A percentile compares a stretch with the other conserved stretches of the same genome.
Evolutionary conservation across 441 rosid genomes (phyloP).

Genomic region (Croton setiger): DNA sequence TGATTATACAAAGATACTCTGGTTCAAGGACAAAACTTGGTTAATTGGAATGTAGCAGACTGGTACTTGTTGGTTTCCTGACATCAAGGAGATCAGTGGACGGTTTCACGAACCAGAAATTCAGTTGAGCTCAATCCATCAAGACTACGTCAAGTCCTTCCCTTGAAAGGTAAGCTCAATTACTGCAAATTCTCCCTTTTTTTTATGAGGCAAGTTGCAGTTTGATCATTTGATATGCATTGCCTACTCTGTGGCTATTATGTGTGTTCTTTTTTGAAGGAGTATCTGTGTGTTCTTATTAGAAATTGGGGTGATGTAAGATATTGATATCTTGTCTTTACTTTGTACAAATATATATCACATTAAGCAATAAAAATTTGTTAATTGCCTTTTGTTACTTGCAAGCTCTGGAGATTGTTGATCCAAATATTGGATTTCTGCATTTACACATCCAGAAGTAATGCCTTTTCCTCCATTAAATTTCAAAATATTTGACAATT

Average conservation of each 20-base stretch:
- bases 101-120: neutral
- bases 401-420: no score
- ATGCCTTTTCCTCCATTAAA: no score
- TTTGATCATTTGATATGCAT: neutral
- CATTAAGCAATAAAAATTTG: no score
- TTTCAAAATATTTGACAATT: constrained; percentile 33
- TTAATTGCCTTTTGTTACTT: no score
- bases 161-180: neutral
- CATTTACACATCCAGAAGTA: no score
- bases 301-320: no score
- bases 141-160: neutral
- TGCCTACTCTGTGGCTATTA: neutral
- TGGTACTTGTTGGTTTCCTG: neutral
- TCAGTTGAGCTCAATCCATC: neutral
- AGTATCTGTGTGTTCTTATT: no score
- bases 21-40: neutral
- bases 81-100: neutral
- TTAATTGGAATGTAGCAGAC: neutral
- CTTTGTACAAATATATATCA: no score
- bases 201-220: neutral
- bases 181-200: neutral
- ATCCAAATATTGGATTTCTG: no score
- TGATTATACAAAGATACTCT: neutral
- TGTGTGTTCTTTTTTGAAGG: no score
- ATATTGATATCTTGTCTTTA: no score